Conservation (phyloP, 2,329 filamentous ascomycete genomes). For the Alternaria triticimaculans region DNA sequence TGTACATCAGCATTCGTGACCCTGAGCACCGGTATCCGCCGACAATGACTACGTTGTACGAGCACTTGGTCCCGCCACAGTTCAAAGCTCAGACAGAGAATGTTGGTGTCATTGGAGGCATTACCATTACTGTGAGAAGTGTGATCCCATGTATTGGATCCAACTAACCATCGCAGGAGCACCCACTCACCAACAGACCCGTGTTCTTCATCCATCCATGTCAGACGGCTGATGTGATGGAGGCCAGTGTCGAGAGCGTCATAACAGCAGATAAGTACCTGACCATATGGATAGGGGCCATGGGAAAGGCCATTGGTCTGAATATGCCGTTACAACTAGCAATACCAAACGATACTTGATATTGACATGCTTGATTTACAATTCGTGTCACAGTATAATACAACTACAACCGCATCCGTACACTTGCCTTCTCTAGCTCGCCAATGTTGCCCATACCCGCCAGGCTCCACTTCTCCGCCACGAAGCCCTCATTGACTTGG, state of each 20-base stretch:
- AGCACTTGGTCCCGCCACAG: slow-evolving; percentile 43
- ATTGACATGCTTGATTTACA: slow-evolving; percentile 29
- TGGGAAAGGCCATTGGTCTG: slow-evolving; percentile 80
- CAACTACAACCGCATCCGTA: slow-evolving; percentile 46
- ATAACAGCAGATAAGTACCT: slow-evolving; percentile 71
- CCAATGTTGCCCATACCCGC: slow-evolving; percentile 82
- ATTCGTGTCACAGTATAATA: slow-evolving; percentile 22
- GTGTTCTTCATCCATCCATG: slow-evolving; percentile 95
- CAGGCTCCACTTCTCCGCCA: slow-evolving; percentile 84
- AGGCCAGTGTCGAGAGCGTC: slow-evolving; percentile 52
- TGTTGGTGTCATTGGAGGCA: slow-evolving; percentile 49
- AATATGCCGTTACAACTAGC: slow-evolving; percentile 73
- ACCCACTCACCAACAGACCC: slow-evolving; percentile 79
- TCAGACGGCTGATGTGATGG: slow-evolving; percentile 82
- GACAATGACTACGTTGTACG: slow-evolving; percentile 45
- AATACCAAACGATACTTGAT: background rate
- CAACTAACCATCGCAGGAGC: slow-evolving; percentile 63
- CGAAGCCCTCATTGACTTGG: slow-evolving; percentile 71
- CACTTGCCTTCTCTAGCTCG: slow-evolving; percentile 77
- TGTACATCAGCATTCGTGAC: slow-evolving; percentile 50
- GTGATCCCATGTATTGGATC: background rate
- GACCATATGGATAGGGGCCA: slow-evolving; percentile 85
- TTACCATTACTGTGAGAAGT: slow-evolving; percentile 45
- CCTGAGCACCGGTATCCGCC: slow-evolving; percentile 33
- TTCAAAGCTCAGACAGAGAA: slow-evolving; percentile 42